Base-by-base conservation (phyloP, 2,329 filamentous ascomycete species). In the Elsinoe perseae region DNA sequence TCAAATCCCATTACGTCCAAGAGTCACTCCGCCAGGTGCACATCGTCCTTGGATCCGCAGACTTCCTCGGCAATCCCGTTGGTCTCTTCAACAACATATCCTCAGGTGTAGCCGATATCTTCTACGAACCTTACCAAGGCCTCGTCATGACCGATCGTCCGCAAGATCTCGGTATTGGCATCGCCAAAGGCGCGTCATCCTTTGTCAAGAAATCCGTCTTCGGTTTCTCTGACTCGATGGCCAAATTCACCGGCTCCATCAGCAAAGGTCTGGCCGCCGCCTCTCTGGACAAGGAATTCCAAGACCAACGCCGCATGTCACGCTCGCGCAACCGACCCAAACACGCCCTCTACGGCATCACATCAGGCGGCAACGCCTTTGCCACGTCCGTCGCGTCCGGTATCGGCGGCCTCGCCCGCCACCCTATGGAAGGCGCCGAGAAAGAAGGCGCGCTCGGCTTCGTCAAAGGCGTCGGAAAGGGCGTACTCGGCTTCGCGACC, bases 181-280 rank as follows among this genome's bases (percentile, higher is more conserved):
- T 98, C 60, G 95, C 93, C 32, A 96, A 96, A 71, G 93, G 93
- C 36, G 93, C 95, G 9, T 92, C 90, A 0, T 95, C 89, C 61
- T 97, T 98, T 67, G 87, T 96, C 63, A 98, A 98, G 79, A 98
- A 98, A 73, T 95, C 90, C 0, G 92, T 98, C 9, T 98, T 95
- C 71, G 95, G 93, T 44, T 88, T 98, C 69, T 95, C 87, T 1
- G 95, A 98, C 75, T 95, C 89, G 66, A 91, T 98, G 75, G 93
- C 91, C 64, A 98, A 98, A 69, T 88, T 97, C 69, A 98, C 95
- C 1, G 95, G 95, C 54, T 95, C 89, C 70, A 87, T 98, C 71
- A 95, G 91, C 63, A 98, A 98, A 74, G 93, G 93, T 58, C 82
- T 98, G 48, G 90, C 93, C 2, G 93, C 91, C 30, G 93, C 93